Conservation (phyloP, 495 filamentous ascomycete species). For the Geoglossum glabrum region DNA sequence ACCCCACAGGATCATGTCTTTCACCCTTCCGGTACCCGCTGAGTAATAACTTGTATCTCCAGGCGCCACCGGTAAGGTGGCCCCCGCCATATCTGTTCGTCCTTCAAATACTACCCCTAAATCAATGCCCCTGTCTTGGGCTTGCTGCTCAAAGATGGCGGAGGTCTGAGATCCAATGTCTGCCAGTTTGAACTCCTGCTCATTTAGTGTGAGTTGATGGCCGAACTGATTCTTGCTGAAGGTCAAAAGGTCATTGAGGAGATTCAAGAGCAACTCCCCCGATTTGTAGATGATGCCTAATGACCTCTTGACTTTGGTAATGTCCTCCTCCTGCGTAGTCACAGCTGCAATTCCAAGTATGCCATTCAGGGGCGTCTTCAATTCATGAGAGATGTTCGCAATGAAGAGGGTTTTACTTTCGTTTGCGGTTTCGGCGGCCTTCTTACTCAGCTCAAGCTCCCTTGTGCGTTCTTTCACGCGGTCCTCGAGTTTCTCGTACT, state of each 20-base stretch:
- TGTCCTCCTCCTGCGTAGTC: constrained; percentile 74
- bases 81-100: constrained; percentile 14
- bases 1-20: constrained; percentile 68
- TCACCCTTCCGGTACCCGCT: constrained; percentile 38
- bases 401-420: constrained; percentile 92
- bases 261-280: constrained; percentile 65
- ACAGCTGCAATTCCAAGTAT: constrained; percentile 87
- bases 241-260: constrained; percentile 77
- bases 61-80: not conserved
- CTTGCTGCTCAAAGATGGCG: constrained; percentile 78
- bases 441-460: constrained; percentile 72
- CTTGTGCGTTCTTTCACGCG: constrained; percentile 64
- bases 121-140: constrained; percentile 52
- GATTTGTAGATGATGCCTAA: constrained; percentile 77
- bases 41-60: constrained; percentile 20
- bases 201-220: constrained; percentile 53
- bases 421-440: constrained; percentile 78
- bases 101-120: constrained; percentile 50
- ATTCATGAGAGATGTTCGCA: constrained; percentile 86
- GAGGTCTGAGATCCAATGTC: constrained; percentile 62
- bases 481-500: constrained; percentile 67
- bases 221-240: constrained; percentile 92
- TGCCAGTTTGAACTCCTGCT: constrained; percentile 63
- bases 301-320: constrained; percentile 53
- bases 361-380: constrained; percentile 82